Evolutionary conservation across 2,329 filamentous ascomycete genomes (phyloP), one percentile per base, ranked within the genome.

Genomic region (Fusarium verrucosum): DNA sequence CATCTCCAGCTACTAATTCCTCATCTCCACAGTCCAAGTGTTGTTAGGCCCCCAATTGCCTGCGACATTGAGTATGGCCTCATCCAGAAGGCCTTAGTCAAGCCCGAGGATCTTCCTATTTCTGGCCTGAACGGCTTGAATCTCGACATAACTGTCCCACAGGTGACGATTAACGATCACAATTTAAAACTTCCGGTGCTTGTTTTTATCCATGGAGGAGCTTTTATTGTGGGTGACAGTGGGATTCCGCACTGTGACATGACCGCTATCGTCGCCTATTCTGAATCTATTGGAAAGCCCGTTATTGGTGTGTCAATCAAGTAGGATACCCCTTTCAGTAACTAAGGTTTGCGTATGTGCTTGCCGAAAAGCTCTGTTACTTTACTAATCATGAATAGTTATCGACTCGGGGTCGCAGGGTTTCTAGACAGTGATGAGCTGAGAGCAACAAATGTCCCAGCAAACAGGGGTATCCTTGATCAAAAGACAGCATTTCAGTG

Each of bases 101-200:
- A 40, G 3, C 33, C 26, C 0, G 11, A 40, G 17, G 22, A 51
- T 10, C 26, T 17, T 16, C 10, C 50, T 1, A 10, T 51, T 14
- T 51, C 44, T 1, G 35, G 51, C 7, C 13, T 51, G 0, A 5
- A 51, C 2, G 50, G 50, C 3, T 7, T 54, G 20, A 54, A 30
- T 13, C 45, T 54, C 2, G 45, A 51, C 7, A 33, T 54, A 8
- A 38, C 45, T 4, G 3, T 22, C 4, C 45, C 50, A 13, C 16
- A 33, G 22, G n/a, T 8, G 0, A 9, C 5, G 1, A 1, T 5
- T 1, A 3, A 25, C 4, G 10, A 17, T 0, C 20, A 7, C 3
- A 3, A 54, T 22, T 4, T 17, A 14, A 52, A n/a, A 2, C 19
- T 52, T 2, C 51, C 51, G 0, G 51, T 54, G 1, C 46, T 54